Evolutionary conservation across 208 protist genomes (phyloP).

Genomic region (Trypanosoma caninum): DNA sequence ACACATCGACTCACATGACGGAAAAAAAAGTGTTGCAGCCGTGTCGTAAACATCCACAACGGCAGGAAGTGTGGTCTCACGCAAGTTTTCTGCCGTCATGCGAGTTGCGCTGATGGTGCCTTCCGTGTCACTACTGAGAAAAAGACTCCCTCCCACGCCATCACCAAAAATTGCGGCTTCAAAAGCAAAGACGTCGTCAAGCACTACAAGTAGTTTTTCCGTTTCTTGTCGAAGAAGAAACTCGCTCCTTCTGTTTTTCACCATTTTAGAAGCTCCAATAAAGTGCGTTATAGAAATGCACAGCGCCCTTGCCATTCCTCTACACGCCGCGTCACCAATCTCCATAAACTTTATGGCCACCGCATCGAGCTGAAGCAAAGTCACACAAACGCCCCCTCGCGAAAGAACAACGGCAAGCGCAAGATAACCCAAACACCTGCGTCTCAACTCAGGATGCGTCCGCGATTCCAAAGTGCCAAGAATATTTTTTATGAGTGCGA

Average conservation of each 20-base stretch:
- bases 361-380: background rate
- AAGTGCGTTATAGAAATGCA: conserved; percentile 53
- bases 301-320: conserved; percentile 78
- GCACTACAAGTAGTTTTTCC: conserved; percentile 28
- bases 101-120: background rate
- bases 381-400: conserved; percentile 12
- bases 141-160: background rate
- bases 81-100: background rate
- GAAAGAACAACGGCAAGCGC: conserved; percentile 49
- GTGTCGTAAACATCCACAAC: conserved; percentile 11
- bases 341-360: conserved; percentile 45
- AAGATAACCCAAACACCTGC: conserved; percentile 76
- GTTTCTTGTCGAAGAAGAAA: conserved; percentile 56
- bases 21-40: too few relatives aligned
- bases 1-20: too few relatives aligned
- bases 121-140: background rate
- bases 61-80: too few relatives aligned
- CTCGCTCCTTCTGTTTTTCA: conserved; percentile 43
- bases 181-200: conserved; percentile 34
- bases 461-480: conserved; percentile 40
- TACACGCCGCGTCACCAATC: conserved; percentile 63
- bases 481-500: conserved; percentile 36
- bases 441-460: conserved; percentile 77
- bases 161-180: conserved; percentile 17
- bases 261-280: conserved; percentile 10